Evolutionary conservation across 352 stramenopile genomes (phyloP), one percentile per base, ranked within the genome.

Genomic region (Pythium biforme): DNA sequence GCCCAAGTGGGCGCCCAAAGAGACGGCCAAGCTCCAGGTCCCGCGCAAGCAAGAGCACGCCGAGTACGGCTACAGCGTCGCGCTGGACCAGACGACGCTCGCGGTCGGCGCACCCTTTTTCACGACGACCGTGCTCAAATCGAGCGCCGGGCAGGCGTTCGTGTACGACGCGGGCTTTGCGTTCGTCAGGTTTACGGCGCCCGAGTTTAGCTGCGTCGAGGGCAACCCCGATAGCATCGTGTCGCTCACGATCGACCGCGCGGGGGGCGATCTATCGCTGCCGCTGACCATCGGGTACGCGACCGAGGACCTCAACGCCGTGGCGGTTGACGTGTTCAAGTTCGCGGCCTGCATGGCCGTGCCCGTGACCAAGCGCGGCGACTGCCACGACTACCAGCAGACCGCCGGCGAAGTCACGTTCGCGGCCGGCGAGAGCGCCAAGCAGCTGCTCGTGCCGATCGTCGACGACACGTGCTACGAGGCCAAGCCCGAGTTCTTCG

Each of bases 381-480:
- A 76, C 25, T 95, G 84, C 64, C 76, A 66, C 19, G 82, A 94
- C 61, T 95, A 94, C 50, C 81, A 88, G 57, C 85, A 94, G 47
- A 73, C 52, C 8, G 75, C 81, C 7, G 95, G 95, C 4, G 82
- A 96, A 50, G 51, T 98, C 9, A 97, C 89, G 11, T 98, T 99
- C 52, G 77, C 83, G 17, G 73, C 76, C 0, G 92, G 92, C 1
- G 88, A 97, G 51, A 89, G 75, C 8, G 85, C 86, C 49, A 89
- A 89, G 27, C 80, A 94, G 49, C 88, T 98, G 60, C 83, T 82
- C 14, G 78, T 98, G 26, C 75, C 81, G n/a, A 89, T 98, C 37
- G 90, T 98, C 52, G 93, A 99, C 62, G 95, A 99, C 72, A 75
- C 77, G 25, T 99, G 95, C 72, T 79, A 83, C 41, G 94, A 98